Conservation (phyloP, 208 protist species). For the Borovskyia barvae region DNA sequence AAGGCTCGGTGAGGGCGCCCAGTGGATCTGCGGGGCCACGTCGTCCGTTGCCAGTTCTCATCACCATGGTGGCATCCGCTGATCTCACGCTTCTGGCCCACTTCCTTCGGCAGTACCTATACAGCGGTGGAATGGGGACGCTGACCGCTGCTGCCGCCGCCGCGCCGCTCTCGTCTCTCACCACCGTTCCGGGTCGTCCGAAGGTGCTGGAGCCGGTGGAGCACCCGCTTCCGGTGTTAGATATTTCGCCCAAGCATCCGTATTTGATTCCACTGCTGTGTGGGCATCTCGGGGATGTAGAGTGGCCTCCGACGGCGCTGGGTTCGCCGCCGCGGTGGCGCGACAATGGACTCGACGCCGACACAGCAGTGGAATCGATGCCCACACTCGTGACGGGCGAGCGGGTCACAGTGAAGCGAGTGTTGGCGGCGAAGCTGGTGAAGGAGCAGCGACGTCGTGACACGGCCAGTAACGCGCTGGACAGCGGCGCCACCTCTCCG, state of each 20-base stretch:
- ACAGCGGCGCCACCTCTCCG: background rate
- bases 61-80: conserved; percentile 47
- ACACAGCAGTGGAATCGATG: too few relatives aligned
- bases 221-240: conserved; percentile 44
- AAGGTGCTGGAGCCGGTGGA: conserved; percentile 19
- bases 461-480: background rate
- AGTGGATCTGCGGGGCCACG: background rate
- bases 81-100: conserved; percentile 70
- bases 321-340: conserved; percentile 8
- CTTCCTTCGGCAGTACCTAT: conserved; percentile 70
- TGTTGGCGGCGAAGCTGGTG: conserved; percentile 52
- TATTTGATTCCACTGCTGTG: conserved; percentile 52
- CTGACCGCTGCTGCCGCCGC: conserved; percentile 18
- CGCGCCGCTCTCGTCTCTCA: conserved; percentile 21
- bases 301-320: conserved; percentile 9
- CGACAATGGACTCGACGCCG: background rate
- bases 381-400: conserved; percentile 9
- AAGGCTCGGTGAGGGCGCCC: background rate
- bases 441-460: conserved; percentile 28
- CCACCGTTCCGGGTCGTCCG: conserved; percentile 12
- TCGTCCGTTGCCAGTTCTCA: conserved; percentile 39
- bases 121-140: conserved; percentile 39
- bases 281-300: conserved; percentile 14
- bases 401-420: conserved; percentile 13
- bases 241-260: conserved; percentile 54